Evolutionary conservation across 306 rosid species (phyloP).

Genomic region (Notholithocarpus densiflorus): DNA sequence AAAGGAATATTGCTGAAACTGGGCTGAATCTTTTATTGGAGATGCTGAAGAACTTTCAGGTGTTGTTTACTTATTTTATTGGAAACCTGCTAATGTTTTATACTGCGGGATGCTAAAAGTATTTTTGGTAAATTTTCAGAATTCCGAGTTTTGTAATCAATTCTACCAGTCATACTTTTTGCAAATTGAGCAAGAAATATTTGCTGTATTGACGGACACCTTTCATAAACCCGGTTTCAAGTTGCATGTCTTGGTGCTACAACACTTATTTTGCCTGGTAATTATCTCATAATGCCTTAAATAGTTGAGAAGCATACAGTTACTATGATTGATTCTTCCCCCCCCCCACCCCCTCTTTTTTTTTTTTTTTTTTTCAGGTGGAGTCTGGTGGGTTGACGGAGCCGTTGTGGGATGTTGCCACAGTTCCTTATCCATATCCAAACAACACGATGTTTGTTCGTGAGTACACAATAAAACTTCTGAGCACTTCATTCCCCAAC

Average conservation of each 20-base stretch:
- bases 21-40: slow-evolving; percentile 76
- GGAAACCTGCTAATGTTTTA: not conserved
- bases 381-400: slow-evolving; percentile 81
- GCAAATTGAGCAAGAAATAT: slow-evolving; percentile 88
- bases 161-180: slow-evolving; percentile 74
- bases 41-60: slow-evolving; percentile 93
- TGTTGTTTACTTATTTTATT: slow-evolving; percentile 15
- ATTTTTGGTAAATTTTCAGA: slow-evolving; percentile 41
- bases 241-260: slow-evolving; percentile 95
- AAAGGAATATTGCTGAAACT: slow-evolving; percentile 95
- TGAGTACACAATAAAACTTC: slow-evolving; percentile 85
- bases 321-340: not conserved
- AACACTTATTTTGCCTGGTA: slow-evolving; percentile 94
- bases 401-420: slow-evolving; percentile 85
- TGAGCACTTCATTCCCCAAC: slow-evolving; percentile 91
- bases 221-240: slow-evolving; percentile 99
- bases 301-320: not conserved
- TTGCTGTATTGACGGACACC: slow-evolving; percentile 91
- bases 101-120: slow-evolving; percentile 10
- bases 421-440: slow-evolving; percentile 55
- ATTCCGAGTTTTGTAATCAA: slow-evolving; percentile 90
- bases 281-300: slow-evolving; percentile 3
- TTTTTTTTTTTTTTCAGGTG: slow-evolving; percentile 35
- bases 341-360: too few species aligned
- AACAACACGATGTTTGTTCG: slow-evolving; percentile 73